These are phyloP conservation scores for Erythrobasidium hasegawianum DNA, from an alignment of 1,284 basidiomycete genomes.

Conservation along the genomic window DNA sequence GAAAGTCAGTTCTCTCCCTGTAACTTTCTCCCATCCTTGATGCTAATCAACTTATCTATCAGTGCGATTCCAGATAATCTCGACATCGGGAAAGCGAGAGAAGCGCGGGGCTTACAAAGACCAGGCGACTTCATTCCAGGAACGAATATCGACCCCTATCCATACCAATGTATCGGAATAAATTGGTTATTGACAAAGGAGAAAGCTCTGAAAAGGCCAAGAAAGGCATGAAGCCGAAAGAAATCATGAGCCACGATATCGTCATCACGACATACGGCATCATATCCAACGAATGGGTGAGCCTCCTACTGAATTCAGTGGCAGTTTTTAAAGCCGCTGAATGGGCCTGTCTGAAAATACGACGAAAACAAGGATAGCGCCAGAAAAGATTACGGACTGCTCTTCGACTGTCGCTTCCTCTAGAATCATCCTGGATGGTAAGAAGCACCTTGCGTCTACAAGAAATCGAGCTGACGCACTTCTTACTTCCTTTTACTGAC, in stretches of 20 bases:
- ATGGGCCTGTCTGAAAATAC: background rate
- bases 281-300: background rate
- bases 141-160: background rate
- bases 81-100: conserved; percentile 1
- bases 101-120: background rate
- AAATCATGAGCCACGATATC: background rate
- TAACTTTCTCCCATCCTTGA: no score
- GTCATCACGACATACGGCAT: background rate
- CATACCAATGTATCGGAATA: background rate
- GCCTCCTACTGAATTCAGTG: no score
- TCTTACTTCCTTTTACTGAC: no score
- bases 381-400: background rate
- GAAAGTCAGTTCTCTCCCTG: background rate
- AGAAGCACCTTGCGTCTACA: no score
- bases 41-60: no score
- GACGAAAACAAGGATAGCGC: background rate
- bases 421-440: background rate
- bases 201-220: background rate
- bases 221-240: conserved; percentile 1
- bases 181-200: background rate
- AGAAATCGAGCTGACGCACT: no score
- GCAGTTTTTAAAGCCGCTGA: no score
- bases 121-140: background rate
- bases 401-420: background rate
- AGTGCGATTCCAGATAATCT: background rate